phyloP scores from a whole-genome alignment of 352 stramenopile genomes.

The Phytophthora constricta region DNA sequence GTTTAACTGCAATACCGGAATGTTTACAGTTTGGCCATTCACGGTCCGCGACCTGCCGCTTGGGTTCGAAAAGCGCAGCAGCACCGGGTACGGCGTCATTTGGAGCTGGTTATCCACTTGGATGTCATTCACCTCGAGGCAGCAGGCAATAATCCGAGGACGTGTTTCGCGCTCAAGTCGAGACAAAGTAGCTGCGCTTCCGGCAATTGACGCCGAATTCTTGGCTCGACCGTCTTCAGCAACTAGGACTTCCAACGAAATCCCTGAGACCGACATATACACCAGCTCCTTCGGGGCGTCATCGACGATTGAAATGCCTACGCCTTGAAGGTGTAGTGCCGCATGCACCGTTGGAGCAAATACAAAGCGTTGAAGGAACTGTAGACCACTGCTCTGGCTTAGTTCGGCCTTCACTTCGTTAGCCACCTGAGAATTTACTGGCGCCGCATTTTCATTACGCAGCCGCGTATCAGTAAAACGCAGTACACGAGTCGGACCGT shows the following conservation, averaged over 20 bases:
- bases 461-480: constrained; percentile 86
- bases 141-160: constrained; percentile 62
- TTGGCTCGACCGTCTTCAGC: constrained; percentile 53
- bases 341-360: constrained; percentile 57
- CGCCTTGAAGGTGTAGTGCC: constrained; percentile 63
- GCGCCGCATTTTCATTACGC: constrained; percentile 45
- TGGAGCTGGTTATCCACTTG: constrained; percentile 90
- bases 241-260: constrained; percentile 67
- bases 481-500: constrained; percentile 88
- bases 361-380: constrained; percentile 63
- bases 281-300: constrained; percentile 76
- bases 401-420: constrained; percentile 41
- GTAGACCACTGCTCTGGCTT: constrained; percentile 28
- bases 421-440: constrained; percentile 28
- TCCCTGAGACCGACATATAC: constrained; percentile 74
- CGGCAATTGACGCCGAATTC: constrained; percentile 47
- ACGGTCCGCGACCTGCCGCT: constrained; percentile 52
- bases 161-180: constrained; percentile 64
- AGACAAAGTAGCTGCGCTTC: constrained; percentile 49
- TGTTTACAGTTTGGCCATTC: constrained; percentile 56
- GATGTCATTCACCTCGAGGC: constrained; percentile 80
- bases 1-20: constrained; percentile 75
- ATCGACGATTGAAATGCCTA: constrained; percentile 84
- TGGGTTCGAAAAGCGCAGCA: constrained; percentile 83
- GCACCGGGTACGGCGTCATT: constrained; percentile 81